Percentiles rank a stretch among this genome's conserved stretches.
Conservation (phyloP, 2,329 filamentous ascomycete species). For the Triangularia verruculosa region DNA sequence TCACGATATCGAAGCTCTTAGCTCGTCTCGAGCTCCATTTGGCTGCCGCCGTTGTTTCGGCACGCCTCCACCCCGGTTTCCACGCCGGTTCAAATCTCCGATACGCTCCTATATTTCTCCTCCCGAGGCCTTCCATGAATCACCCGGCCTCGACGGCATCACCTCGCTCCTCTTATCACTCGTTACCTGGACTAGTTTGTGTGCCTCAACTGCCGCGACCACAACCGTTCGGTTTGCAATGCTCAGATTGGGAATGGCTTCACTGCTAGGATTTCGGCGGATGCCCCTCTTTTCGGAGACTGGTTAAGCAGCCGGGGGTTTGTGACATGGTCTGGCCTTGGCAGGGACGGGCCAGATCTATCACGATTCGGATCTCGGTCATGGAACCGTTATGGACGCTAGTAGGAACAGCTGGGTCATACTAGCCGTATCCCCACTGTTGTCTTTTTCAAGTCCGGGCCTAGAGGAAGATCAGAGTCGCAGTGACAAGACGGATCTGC, state of each 20-base stretch:
- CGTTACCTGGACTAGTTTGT: neutral
- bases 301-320: neutral
- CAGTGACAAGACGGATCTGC: neutral
- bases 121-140: neutral
- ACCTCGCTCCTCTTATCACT: neutral
- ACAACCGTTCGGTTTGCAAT: neutral
- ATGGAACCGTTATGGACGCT: neutral
- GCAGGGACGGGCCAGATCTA: neutral
- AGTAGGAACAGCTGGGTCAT: too few species aligned
- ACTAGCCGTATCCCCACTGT: neutral
- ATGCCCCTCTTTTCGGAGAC: neutral
- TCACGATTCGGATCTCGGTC: neutral
- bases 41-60: neutral
- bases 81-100: neutral
- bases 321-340: neutral
- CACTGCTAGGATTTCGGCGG: neutral
- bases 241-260: neutral
- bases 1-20: neutral
- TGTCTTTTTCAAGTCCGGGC: neutral
- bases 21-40: neutral
- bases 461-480: neutral
- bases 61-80: neutral
- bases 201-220: neutral
- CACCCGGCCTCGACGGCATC: neutral
- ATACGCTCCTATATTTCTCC: neutral